phyloP scores from a whole-genome alignment of 2,329 filamentous ascomycete genomes.

The Penicillium sp. region DNA sequence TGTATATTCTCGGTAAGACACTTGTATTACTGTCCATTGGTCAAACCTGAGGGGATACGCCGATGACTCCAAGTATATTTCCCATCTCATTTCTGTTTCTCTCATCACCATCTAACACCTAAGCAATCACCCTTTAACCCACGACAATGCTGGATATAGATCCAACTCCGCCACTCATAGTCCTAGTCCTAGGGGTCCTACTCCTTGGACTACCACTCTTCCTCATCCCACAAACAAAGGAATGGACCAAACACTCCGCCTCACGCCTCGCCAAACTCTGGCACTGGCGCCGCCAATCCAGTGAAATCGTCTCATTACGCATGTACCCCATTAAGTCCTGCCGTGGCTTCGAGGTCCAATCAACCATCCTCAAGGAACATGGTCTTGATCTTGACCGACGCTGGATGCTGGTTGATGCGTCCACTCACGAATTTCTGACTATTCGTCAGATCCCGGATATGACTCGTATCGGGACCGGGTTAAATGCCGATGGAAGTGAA shows the following conservation, averaged over 20 bases:
- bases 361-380: conserved; percentile 56
- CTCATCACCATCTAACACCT: background rate
- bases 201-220: conserved; percentile 22
- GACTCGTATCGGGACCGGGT: conserved; percentile 63
- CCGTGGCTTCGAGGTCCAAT: conserved; percentile 61
- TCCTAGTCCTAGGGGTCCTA: conserved; percentile 15
- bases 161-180: conserved; percentile 5
- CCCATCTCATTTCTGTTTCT: background rate
- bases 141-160: conserved; percentile 13
- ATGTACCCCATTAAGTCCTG: conserved; percentile 71
- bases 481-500: conserved; percentile 50
- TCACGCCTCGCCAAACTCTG: conserved; percentile 19
- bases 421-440: conserved; percentile 61
- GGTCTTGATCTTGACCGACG: conserved; percentile 65
- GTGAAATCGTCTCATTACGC: conserved; percentile 48
- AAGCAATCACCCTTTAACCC: background rate
- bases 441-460: conserved; percentile 64
- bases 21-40: background rate
- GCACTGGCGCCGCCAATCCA: conserved; percentile 24
- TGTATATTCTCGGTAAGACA: background rate
- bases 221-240: conserved; percentile 20
- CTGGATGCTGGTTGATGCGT: conserved; percentile 67
- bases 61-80: conserved; percentile 7
- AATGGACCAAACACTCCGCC: conserved; percentile 17
- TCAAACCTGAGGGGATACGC: background rate